Base-by-base conservation (phyloP, 148 eudicot genomes). In the Rhododendron griersonianum region DNA sequence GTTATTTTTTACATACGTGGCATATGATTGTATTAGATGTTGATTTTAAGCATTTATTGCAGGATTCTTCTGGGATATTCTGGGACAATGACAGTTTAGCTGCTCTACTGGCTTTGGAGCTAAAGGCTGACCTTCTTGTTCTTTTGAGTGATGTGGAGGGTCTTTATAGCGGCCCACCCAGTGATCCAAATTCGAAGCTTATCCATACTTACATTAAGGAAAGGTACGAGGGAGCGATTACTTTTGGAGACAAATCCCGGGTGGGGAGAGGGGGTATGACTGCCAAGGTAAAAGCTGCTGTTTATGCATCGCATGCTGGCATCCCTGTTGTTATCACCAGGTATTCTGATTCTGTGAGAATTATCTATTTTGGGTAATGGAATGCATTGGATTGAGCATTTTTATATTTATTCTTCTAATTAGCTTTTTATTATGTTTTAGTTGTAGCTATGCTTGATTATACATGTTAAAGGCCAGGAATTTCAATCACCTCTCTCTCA, bases 21-120 rank as follows among this genome's bases (percentile, higher is more conserved):
- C 39, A 71, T 71, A 13, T 33, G 50, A 48, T 37, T 47, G 57
- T 76, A 76, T 76, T 41, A 15, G 61, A 25, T 74, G 83, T 85
- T 84, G 80, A 86, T 86, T 83, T 23, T 86, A 74, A 50, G 59
- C 28, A 84, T 65, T 86, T 80, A 84, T 88, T 88, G 90, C 88
- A 96, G 99, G 99, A 96, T 88, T 90, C 98, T 79, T 94, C 98
- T 84, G 99, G 99, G 87, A 96, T 96, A 86, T 96, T 96, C 88
- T 96, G 99, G 99, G 99, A 96, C 88, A 96, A 96, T 86, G 99
- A 96, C 88, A 96, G 99, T 88, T 91, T 96, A 89, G 92, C 99
- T 2, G 99, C 98, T 78, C 91, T 96, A 55, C 90, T 96, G 39
- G 99, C 99, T 55, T 85, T 95, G 92, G 99, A 96, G 90, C 90